phyloP scores from a whole-genome alignment of 2,329 filamentous ascomycete species.

The Graphilbum ipis-grandicollis region DNA sequence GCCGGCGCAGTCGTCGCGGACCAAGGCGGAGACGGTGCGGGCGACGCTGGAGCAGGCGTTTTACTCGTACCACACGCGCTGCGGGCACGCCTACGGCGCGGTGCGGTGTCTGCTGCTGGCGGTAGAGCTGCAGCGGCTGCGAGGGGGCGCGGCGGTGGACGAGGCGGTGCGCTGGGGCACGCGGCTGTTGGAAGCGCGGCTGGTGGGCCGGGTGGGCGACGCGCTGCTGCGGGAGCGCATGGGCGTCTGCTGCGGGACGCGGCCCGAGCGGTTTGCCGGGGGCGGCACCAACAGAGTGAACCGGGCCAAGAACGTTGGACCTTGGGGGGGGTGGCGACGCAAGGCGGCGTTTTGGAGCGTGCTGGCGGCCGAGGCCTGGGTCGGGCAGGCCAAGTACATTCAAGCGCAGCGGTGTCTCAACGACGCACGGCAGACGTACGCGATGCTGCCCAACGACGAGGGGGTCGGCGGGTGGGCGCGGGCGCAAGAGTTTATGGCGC shows the following conservation, averaged over 20 bases:
- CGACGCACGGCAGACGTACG: constrained; percentile 42
- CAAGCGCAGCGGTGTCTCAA: constrained; percentile 66
- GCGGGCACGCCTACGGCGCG: constrained; percentile 61
- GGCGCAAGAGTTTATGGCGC: constrained; percentile 34
- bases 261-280: constrained; percentile 44
- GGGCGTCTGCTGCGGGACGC: constrained; percentile 69
- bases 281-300: constrained; percentile 39
- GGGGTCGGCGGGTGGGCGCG: constrained; percentile 32
- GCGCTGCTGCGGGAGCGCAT: constrained; percentile 75
- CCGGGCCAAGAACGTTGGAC: constrained; percentile 10
- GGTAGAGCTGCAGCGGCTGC: constrained; percentile 65
- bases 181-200: constrained; percentile 57
- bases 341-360: constrained; percentile 87
- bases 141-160: constrained; percentile 66
- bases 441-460: constrained; percentile 27
- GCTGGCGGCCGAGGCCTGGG: constrained; percentile 70
- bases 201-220: constrained; percentile 60
- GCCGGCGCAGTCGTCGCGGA: constrained; percentile 53
- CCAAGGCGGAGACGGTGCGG: constrained; percentile 64
- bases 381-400: constrained; percentile 55
- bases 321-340: constrained; percentile 53
- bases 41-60: constrained; percentile 77
- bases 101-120: constrained; percentile 58
- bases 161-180: constrained; percentile 77
- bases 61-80: constrained; percentile 84